phyloP scores from a whole-genome alignment of 345 rosid genomes.

The Litchi chinensis region DNA sequence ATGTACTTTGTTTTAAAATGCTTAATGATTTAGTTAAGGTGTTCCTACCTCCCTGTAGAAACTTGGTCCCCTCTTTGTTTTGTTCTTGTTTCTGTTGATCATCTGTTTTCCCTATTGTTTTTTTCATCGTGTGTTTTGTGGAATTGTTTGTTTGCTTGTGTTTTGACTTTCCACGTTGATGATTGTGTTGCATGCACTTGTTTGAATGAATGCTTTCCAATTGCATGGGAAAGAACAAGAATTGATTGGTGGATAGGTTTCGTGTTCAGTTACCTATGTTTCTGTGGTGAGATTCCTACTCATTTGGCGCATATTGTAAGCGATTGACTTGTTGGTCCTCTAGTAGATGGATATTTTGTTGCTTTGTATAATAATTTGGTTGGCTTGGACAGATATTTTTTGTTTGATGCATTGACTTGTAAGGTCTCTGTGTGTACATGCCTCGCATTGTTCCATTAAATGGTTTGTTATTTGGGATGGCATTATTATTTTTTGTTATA shows the following conservation, averaged over 20 bases:
- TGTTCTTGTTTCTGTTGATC: not conserved
- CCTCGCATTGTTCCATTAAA: not conserved
- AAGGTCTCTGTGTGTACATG: not conserved
- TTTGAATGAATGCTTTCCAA: no score
- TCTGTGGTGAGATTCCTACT: not conserved
- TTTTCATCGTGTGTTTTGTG: not conserved
- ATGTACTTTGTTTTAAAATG: slow-evolving; percentile 33
- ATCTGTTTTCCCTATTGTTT: not conserved
- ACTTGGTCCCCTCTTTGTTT: not conserved
- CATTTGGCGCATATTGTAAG: not conserved
- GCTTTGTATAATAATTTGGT: no score
- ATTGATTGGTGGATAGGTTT: no score
- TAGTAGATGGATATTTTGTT: not conserved
- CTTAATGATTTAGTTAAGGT: slow-evolving; percentile 36
- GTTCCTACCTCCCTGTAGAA: slow-evolving; percentile 40
- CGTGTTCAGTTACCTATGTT: no score
- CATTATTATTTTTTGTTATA: no score
- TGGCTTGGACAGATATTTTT: no score
- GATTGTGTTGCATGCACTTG: no score
- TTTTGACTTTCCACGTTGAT: no score
- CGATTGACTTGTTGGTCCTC: not conserved
- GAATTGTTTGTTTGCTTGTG: no score
- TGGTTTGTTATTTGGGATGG: no score
- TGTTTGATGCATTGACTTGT: not conserved
- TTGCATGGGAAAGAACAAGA: no score